Evolutionary conservation across 139 green algal genomes (phyloP), one percentile per base, ranked within the genome.

Genomic region (Diplosphaera chodatii): DNA sequence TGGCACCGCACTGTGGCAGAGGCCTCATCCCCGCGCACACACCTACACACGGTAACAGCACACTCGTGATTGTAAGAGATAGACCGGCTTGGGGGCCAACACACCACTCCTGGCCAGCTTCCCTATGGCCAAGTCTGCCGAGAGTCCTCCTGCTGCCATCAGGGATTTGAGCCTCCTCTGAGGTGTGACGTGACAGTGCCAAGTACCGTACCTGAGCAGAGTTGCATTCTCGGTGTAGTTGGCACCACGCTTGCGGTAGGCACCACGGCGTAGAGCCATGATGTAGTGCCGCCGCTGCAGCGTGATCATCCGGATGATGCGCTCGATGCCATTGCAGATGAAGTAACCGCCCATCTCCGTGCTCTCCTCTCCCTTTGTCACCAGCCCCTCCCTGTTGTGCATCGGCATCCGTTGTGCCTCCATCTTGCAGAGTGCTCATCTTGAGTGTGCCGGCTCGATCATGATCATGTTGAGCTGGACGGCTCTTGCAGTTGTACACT

Each of bases 311-410:
- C 95, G 85, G 48, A 99, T 91, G 74, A 98, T 91, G 69, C 92
- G 88, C 82, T 99, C 95, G 40, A 96, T 96, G 73, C 95, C 95
- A 82, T 98, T 98, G 81, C 89, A 92, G 30, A 99, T 89, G 77
- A 99, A 99, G 81, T 94, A 96, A 55, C 94, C 96, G 41, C 91
- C 92, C 78, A 94, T 90, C 79, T 97, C 93, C 40, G 84, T 91
- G 25, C 68, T 69, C 75, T 97, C 92, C 81, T 98, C 93, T 40
- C 88, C 89, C 5, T 68, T 66, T 22, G 59, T 40, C 22, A 96
- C 81, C 55, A 98, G 86, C 79, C 93, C 69, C 20, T 37, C 1
- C 31, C 78, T 73, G 32, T 31, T 55, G 1, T 21, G 32, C 1
- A 72, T 10, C 3, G 18, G 48, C n/a, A n/a, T n/a, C n/a, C n/a